Evolutionary conservation across 306 rosid genomes (phyloP), one percentile per base, ranked within the genome.

Genomic region (Echinosophora koreensis): DNA sequence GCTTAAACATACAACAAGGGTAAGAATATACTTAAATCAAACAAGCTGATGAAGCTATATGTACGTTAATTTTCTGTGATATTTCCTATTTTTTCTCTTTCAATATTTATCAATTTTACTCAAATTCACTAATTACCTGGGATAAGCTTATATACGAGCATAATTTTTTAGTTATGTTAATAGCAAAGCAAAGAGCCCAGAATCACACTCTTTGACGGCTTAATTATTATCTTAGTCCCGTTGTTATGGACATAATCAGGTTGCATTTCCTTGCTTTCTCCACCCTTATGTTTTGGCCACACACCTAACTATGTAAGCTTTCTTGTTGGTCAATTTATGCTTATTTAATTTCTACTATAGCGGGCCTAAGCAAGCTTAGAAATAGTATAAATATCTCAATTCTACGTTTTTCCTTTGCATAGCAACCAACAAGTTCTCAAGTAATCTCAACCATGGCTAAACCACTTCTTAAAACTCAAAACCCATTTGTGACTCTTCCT

Each of bases 401-500:
- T 16, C 52, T 18, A 16, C 12, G 2, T 51, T 1, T 4, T 14
- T 11, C 17, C 74, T 6, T 3, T 7, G 27, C 4, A 4, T 6
- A n/a, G 11, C n/a, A n/a, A 30, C 15, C 7, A 18, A 4, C 32
- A 2, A 39, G 5, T 5, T 57, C 30, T 6, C 16, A 61, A 34
- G 6, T 34, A 63, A 35, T 62, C 3, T 8, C 5, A 34, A 72
- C 17, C 64, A 57, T 66, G 80, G 22, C 28, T 58, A 42, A 63
- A 68, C 15, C n/a, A 18, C 46, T 18, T 38, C 14, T 37, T 55
- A 57, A 17, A 56, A 60, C 49, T 16, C 49, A 47, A 46, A 56
- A 17, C 13, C 57, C 35, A n/a, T 50, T 46, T 18, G 4, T 52
- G 18, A 13, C 57, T 41, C 14, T 58, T 15, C 50, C 41, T 63